Conservation (phyloP, 164 flowering plant species). For the Saururus chinensis region DNA sequence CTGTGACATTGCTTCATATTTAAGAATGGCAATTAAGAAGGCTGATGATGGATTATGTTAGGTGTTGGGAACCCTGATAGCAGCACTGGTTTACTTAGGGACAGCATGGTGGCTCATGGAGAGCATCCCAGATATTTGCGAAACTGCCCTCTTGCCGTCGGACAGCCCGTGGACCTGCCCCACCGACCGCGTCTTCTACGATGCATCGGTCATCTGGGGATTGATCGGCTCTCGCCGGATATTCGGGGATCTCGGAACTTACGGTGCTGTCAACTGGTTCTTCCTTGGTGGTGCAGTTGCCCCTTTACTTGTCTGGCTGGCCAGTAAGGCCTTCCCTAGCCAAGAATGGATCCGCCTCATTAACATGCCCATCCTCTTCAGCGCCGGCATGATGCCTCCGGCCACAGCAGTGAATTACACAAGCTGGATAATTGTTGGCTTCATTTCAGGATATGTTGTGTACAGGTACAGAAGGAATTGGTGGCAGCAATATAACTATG, state of each 20-base stretch:
- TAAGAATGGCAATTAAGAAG: too few relatives aligned
- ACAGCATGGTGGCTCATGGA: slow-evolving; percentile 91
- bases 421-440: slow-evolving; percentile 55
- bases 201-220: slow-evolving; percentile 89
- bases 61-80: slow-evolving; percentile 63
- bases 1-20: too few relatives aligned
- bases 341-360: too few relatives aligned
- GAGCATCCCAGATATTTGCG: slow-evolving; percentile 48
- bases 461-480: slow-evolving; percentile 51
- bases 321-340: too few relatives aligned
- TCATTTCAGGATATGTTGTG: slow-evolving; percentile 51
- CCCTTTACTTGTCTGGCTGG: slow-evolving; percentile 58
- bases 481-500: slow-evolving; percentile 64
- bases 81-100: slow-evolving; percentile 46
- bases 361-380: slow-evolving; percentile 65
- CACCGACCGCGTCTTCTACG: slow-evolving; percentile 54
- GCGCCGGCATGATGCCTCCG: slow-evolving; percentile 59
- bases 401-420: slow-evolving; percentile 72
- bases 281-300: slow-evolving; percentile 66
- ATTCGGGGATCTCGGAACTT: slow-evolving; percentile 56
- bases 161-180: slow-evolving; percentile 80
- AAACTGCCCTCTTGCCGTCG: slow-evolving; percentile 22
- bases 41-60: slow-evolving; percentile 7
- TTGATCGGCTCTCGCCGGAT: slow-evolving; percentile 64
- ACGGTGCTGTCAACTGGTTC: slow-evolving; percentile 58